Conservation (phyloP, 495 filamentous ascomycete species). For the Bacidia rubella region DNA sequence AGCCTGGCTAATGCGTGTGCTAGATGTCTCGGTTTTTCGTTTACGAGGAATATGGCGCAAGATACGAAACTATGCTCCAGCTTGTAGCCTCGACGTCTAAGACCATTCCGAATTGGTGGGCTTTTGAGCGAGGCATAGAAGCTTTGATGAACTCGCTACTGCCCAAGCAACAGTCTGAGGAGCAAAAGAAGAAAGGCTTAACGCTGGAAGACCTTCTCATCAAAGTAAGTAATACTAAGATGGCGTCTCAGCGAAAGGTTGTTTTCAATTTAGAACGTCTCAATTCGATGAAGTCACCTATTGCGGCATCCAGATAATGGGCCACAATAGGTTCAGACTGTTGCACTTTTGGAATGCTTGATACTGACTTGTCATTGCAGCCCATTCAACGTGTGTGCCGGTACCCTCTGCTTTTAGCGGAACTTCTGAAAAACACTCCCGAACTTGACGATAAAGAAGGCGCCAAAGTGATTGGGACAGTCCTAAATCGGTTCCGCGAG, state of each 20-base stretch:
- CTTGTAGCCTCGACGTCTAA: constrained; percentile 58
- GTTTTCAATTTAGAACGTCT: background rate
- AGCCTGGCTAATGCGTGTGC: background rate
- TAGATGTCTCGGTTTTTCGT: constrained; percentile 69
- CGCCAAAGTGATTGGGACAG: constrained; percentile 62
- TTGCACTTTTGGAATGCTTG: too few species aligned
- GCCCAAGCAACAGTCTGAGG: constrained; percentile 50
- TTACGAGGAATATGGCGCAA: constrained; percentile 79
- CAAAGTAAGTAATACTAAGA: constrained; percentile 50
- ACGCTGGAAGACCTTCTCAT: constrained; percentile 77
- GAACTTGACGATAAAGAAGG: constrained; percentile 71
- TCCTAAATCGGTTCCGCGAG: constrained; percentile 57
- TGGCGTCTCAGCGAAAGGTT: too few species aligned
- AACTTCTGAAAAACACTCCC: constrained; percentile 68
- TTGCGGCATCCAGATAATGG: too few species aligned
- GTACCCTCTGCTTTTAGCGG: constrained; percentile 77
- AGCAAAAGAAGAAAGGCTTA: constrained; percentile 56
- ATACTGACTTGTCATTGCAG: constrained; percentile 29
- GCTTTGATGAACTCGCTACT: constrained; percentile 62
- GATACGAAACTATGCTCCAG: constrained; percentile 70
- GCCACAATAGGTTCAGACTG: too few species aligned
- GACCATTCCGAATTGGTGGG: constrained; percentile 60
- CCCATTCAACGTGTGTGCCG: constrained; percentile 88
- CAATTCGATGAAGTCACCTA: constrained; percentile 8
- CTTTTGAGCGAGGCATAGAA: constrained; percentile 79